Evolutionary conservation across 225 moss, liverwort and hornwort species (phyloP).

Genomic region (Bryoerythrophyllum caledonicum): DNA sequence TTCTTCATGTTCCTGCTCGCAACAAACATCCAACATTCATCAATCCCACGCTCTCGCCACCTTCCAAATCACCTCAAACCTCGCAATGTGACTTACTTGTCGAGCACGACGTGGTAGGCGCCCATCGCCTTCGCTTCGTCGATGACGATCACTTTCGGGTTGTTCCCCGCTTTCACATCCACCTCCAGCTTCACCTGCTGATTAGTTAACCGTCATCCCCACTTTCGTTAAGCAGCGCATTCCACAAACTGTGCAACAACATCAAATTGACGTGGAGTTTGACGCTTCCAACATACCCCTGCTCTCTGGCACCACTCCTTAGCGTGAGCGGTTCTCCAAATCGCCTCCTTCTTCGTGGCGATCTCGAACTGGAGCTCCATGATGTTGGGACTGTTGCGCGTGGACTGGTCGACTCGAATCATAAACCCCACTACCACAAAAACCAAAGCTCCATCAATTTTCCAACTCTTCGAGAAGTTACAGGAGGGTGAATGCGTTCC

Average conservation of each 20-base stretch:
- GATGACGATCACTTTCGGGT: conserved; percentile 36
- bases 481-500: too few species aligned
- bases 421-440: conserved; percentile 52
- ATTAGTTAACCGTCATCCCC: background rate
- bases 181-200: conserved; percentile 46
- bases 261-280: too few species aligned
- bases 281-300: conserved; percentile 27
- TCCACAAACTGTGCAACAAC: background rate
- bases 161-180: conserved; percentile 50
- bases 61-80: background rate
- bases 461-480: too few species aligned
- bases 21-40: background rate
- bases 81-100: conserved; percentile 36
- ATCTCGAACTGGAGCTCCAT: conserved; percentile 48
- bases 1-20: conserved; percentile 50
- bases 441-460: background rate
- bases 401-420: conserved; percentile 43
- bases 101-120: conserved; percentile 54
- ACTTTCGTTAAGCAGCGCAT: conserved; percentile 1
- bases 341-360: conserved; percentile 44
- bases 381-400: conserved; percentile 33
- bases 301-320: conserved; percentile 49
- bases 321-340: conserved; percentile 35
- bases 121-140: conserved; percentile 59
- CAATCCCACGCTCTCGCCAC: background rate